Conservation (phyloP, 305 asterid species). For the Withania somnifera region DNA sequence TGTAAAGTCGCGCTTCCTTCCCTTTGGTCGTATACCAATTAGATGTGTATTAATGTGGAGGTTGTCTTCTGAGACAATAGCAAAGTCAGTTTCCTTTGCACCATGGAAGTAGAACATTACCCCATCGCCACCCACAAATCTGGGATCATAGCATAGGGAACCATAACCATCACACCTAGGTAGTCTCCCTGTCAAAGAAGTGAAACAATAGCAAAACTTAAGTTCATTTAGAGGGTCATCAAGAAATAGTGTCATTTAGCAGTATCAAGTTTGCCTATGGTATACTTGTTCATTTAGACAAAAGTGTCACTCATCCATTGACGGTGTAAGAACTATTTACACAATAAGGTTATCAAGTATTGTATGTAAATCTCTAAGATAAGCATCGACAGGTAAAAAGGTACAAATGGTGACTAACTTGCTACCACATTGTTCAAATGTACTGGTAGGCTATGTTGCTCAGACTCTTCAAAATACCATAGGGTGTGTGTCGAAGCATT, state of each 20-base stretch:
- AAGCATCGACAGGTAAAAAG: no score
- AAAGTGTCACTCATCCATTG: no score
- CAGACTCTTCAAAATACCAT: neutral
- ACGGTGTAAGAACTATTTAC: no score
- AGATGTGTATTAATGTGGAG: conserved; percentile 64
- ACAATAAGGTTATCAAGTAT: no score
- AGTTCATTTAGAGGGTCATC: neutral
- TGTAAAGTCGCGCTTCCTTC: conserved; percentile 55
- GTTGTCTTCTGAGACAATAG: conserved; percentile 48
- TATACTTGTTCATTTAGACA: neutral
- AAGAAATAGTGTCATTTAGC: neutral
- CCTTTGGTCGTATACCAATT: conserved; percentile 50
- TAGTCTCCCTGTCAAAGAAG: conserved; percentile 37
- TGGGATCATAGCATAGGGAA: conserved; percentile 56
- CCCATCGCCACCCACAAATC: conserved; percentile 69
- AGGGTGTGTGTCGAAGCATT: neutral
- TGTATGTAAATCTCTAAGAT: no score
- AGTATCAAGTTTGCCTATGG: neutral
- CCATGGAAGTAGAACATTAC: conserved; percentile 80
- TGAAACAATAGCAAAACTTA: neutral
- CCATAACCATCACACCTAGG: conserved; percentile 57
- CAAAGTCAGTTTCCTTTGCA: conserved; percentile 34
- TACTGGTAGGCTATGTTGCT: neutral
- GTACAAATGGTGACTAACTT: neutral
- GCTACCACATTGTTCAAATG: neutral